Conservation (phyloP, 2,329 filamentous ascomycete species). For the Pseudogymnoascus sp. region DNA sequence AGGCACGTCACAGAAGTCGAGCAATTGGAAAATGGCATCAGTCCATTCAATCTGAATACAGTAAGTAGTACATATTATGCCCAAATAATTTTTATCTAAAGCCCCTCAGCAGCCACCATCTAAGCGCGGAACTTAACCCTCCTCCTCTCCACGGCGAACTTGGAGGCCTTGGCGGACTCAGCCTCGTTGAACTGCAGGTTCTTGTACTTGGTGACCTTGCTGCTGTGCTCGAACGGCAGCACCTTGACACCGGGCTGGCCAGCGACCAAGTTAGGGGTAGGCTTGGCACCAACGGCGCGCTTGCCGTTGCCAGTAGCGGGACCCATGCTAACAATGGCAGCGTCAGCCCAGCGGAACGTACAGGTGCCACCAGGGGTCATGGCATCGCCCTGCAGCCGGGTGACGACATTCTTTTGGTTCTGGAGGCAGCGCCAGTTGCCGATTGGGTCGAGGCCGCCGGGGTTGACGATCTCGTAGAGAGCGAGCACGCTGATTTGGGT, state of each 20-base stretch:
- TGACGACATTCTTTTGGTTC: conserved; percentile 13
- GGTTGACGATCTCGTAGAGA: conserved; percentile 11
- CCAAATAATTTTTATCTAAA: not conserved
- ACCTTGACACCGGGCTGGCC: not conserved
- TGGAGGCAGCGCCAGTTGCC: conserved; percentile 12
- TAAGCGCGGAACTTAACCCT: not conserved
- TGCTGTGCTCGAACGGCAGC: not conserved
- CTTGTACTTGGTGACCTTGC: not conserved
- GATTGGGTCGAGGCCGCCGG: conserved; percentile 11
- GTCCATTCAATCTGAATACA: not conserved
- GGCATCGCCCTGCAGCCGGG: conserved; percentile 8
- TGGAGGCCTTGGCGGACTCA: not conserved
- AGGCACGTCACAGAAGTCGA: not conserved
- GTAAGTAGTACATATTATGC: not conserved
- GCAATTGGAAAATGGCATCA: not conserved
- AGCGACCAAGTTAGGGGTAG: not conserved
- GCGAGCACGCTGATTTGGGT: conserved; percentile 14
- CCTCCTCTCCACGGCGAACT: not conserved
- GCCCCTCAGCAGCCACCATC: not conserved
- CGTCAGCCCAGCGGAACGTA: conserved; percentile 10
- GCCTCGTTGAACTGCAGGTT: not conserved
- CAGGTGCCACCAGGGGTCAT: conserved; percentile 11
- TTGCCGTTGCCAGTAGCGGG: conserved; percentile 5
- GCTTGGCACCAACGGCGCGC: not conserved
- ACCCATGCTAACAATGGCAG: conserved; percentile 9